A percentile compares a stretch with the other conserved stretches of the same genome.
Evolutionary conservation across 106 monocot genomes (phyloP).

Genomic region (Dioscorea zingiberensis): DNA sequence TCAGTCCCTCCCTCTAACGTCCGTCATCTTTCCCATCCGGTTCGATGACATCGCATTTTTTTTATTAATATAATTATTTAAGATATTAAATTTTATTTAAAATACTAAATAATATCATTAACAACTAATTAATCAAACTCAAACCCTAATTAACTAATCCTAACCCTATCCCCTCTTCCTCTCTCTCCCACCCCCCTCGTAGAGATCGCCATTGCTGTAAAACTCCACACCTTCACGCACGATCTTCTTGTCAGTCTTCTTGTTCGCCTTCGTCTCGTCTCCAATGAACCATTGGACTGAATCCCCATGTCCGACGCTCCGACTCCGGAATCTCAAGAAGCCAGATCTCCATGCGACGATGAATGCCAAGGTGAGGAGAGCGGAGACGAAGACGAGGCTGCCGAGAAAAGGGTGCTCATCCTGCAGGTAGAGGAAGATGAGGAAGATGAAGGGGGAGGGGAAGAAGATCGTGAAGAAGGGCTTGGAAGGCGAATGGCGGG

Average conservation of each 20-base stretch:
- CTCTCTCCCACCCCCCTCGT: too few species aligned
- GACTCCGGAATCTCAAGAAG: not conserved
- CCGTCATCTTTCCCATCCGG: too few species aligned
- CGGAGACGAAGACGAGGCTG: conserved; percentile 21
- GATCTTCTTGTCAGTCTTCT: conserved; percentile 2
- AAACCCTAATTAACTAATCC: too few species aligned
- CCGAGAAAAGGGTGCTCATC: conserved; percentile 5
- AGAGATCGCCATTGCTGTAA: conserved; percentile 48
- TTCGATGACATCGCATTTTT: too few species aligned
- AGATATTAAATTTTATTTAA: too few species aligned
- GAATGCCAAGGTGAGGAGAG: conserved; percentile 10
- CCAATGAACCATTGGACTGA: conserved; percentile 69
- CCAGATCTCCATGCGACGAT: not conserved
- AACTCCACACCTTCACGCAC: conserved; percentile 42
- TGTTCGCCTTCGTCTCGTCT: conserved; percentile 16
- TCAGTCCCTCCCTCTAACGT: too few species aligned
- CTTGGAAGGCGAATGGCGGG: not conserved
- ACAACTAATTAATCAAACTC: too few species aligned
- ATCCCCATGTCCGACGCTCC: not conserved
- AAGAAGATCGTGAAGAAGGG: conserved; percentile 10
- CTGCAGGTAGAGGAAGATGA: conserved; percentile 12
- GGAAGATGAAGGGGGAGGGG: conserved; percentile 7
- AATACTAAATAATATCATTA: too few species aligned
- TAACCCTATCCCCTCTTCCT: too few species aligned
- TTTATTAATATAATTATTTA: too few species aligned